Evolutionary conservation across 2,329 filamentous ascomycete species (phyloP), one percentile per base, ranked within the genome.

Genomic region (Pestalotiopsis sp.): DNA sequence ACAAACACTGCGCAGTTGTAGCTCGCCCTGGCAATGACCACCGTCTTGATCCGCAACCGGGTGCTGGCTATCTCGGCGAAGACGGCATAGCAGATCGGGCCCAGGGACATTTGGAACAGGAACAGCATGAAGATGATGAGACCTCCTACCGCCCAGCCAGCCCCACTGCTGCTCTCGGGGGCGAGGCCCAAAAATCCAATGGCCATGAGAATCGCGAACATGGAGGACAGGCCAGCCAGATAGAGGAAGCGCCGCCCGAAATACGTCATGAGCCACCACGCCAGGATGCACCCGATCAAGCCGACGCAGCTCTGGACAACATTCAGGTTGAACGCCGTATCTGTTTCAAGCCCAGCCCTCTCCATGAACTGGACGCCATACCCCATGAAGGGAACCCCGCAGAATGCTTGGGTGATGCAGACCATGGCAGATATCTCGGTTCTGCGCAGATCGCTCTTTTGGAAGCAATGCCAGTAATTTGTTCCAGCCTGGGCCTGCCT

Each of bases 111-210:
- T 45, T 70, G 69, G 41, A 69, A 70, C 20, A 64, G 31, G 20
- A 70, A 67, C 4, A 69, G 57, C 64, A 69, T 67, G 59, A 69
- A 56, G 7, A 69, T 66, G 59, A 70, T 64, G 27, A 69, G 59
- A 6, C 60, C 67, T 23, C 67, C 67, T 2, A 70, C 65, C 2
- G 68, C 67, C 67, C 64, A 69, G 27, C 60, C n/a, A 31, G 68
- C 66, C 20, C 66, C 57, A 20, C n/a, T 12, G 27, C 63, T 70
- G 3, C n/a, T 12, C 14, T 25, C 56, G n/a, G 63, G 58, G n/a
- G 68, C 61, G 12, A 70, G 23, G 9, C 68, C 68, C 13, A 65
- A 20, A 31, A 62, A 66, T 4, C 67, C 69, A 12, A 70, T 65
- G 17, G 66, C 40, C 31, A 65, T 63, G 23, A 70, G 20, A 5